Evolutionary conservation across 768 basidiomycete genomes (phyloP).

Genomic region (Hericium erinaceus): DNA sequence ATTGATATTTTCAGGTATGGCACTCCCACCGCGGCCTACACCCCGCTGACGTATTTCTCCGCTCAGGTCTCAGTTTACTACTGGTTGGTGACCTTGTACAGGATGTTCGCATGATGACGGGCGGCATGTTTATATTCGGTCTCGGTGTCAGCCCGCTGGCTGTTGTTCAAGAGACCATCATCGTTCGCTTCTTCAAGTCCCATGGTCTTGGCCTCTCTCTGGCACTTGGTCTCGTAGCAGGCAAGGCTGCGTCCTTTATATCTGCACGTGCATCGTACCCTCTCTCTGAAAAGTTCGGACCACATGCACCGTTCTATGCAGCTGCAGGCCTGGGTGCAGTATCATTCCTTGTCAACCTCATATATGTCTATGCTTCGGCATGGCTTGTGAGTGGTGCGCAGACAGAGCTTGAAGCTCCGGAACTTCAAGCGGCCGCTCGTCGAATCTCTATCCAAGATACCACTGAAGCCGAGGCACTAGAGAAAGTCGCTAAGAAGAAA

Average conservation of each 20-base stretch:
- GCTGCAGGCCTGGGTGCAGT: conserved; percentile 53
- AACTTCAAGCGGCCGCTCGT: conserved; percentile 46
- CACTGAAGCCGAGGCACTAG: conserved; percentile 52
- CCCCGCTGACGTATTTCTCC: conserved; percentile 2
- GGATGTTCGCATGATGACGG: conserved; percentile 57
- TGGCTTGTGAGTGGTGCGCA: conserved; percentile 57
- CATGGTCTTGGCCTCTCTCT: conserved; percentile 70
- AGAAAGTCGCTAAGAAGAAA: conserved; percentile 57
- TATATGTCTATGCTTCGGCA: conserved; percentile 54
- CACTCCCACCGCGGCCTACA: not conserved
- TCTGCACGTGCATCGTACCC: conserved; percentile 71
- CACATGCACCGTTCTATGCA: conserved; percentile 67
- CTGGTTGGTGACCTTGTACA: conserved; percentile 54
- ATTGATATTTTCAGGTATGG: conserved; percentile 51
- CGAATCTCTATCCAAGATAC: conserved; percentile 28
- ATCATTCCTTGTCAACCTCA: conserved; percentile 59
- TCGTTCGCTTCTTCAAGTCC: conserved; percentile 71
- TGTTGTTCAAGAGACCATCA: conserved; percentile 79
- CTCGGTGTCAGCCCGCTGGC: conserved; percentile 72
- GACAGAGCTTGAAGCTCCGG: conserved; percentile 54
- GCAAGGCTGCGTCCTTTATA: conserved; percentile 70
- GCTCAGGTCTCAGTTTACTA: conserved; percentile 54
- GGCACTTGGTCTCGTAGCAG: conserved; percentile 76
- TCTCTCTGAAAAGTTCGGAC: conserved; percentile 56
- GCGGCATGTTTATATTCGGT: conserved; percentile 75